phyloP scores from a whole-genome alignment of 495 filamentous ascomycete genomes.

The Astrocystis sublimbata region DNA sequence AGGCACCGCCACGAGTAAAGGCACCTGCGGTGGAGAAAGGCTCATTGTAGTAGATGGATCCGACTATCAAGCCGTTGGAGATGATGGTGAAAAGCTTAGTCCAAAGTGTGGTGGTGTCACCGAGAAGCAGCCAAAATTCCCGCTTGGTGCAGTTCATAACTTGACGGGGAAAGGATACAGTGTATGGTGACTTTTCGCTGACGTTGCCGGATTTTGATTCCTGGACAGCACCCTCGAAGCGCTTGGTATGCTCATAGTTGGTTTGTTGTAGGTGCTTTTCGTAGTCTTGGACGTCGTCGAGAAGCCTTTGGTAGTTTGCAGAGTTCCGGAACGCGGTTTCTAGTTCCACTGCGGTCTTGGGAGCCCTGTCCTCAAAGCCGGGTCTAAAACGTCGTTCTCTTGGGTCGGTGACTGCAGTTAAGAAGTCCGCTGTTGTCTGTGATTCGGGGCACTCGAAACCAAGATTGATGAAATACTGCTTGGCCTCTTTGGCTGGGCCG shows the following conservation, averaged over 20 bases:
- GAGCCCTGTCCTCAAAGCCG: constrained; percentile 65
- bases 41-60: constrained; percentile 71
- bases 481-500: constrained; percentile 60
- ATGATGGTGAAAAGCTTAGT: constrained; percentile 80
- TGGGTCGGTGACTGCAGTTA: constrained; percentile 72
- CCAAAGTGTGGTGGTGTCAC: constrained; percentile 70
- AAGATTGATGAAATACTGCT: constrained; percentile 64
- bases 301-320: constrained; percentile 47
- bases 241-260: constrained; percentile 62
- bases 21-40: constrained; percentile 64
- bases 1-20: constrained; percentile 66
- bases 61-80: constrained; percentile 71
- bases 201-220: constrained; percentile 69
- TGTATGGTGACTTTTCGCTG: constrained; percentile 68
- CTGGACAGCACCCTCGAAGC: constrained; percentile 68
- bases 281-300: constrained; percentile 53
- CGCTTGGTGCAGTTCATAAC: constrained; percentile 69
- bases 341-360: constrained; percentile 73
- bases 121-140: constrained; percentile 74
- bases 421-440: constrained; percentile 70
- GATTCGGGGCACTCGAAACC: constrained; percentile 59
- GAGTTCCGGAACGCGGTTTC: constrained; percentile 65
- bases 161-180: constrained; percentile 67
- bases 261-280: constrained; percentile 44
- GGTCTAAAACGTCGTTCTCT: constrained; percentile 62